Base-by-base conservation (phyloP, 2,329 filamentous ascomycete genomes). In the Blastomyces percursus region DNA sequence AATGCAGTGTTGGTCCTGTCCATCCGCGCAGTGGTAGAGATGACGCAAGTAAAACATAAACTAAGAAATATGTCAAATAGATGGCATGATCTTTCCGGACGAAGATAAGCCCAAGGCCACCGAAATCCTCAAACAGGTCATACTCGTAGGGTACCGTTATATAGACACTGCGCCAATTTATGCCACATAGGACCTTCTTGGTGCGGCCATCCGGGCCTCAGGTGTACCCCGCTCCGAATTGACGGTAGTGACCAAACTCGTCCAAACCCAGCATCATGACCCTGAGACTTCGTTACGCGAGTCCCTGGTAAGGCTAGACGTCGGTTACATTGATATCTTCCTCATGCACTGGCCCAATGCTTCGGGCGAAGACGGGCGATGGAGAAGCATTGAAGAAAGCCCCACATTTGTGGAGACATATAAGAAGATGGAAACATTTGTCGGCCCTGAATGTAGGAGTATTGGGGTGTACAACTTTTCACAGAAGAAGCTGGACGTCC, bases 341-440 rank as follows among this genome's bases (percentile, higher is more conserved):
- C 52, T 56, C 32, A 16, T 56, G 9, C 52, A 56, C 35, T 56
- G 52, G 52, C 52, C 52, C 30, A 38, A 21, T 38, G 30, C 16
- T 35, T 21, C 32, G 11, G 52, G 52, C n/a, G 3, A 14, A 32
- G 52, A 38, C n/a, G 52, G 52, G 16, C 14, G 32, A 32, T 56
- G 32, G 27, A 56, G 32, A 12, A n/a, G 14, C 27, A 38, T 56
- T 24, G 52, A 56, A 11, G 27, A 56, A 21, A 56, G 52, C 3
- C 52, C 52, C 14, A 56, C 52, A 16, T 56, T 56, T n/a, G 52
- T 56, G 32, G 52, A 56, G 52, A 56, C 52, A 9, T 56, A 32
- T 30, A 56, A 38, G 32, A 56, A 56, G 52, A 40, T 56, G 52
- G 52, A 56, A 32, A 38, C 14, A 32, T 32, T 56, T 8, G 52